These are phyloP conservation scores for Primulina eburnea DNA, from an alignment of 257 asterid species.

Conservation along the genomic window DNA sequence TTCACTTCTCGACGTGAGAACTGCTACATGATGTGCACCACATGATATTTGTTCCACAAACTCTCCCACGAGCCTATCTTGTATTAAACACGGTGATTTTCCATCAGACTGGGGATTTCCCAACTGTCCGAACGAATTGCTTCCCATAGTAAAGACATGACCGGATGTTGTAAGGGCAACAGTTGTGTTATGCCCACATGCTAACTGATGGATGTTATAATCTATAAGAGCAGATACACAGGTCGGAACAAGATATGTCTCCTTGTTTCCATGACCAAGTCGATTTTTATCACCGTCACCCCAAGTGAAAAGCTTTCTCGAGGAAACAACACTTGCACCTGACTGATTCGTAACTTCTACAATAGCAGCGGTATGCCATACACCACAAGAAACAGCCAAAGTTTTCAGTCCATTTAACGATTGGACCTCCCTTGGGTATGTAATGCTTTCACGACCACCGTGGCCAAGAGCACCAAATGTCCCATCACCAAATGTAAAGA, in stretches of 20 bases:
- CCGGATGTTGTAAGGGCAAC: conserved; percentile 78
- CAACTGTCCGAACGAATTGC: conserved; percentile 63
- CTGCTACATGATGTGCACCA: conserved; percentile 76
- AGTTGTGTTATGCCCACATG: conserved; percentile 73
- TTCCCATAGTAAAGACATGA: conserved; percentile 81
- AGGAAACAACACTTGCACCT: conserved; percentile 36
- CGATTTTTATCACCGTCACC: conserved; percentile 85
- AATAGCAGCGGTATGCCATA: conserved; percentile 94
- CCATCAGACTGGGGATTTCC: conserved; percentile 80
- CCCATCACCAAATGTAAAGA: conserved; percentile 91
- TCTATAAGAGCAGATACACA: conserved; percentile 74
- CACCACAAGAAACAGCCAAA: conserved; percentile 74
- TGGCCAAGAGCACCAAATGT: conserved; percentile 87
- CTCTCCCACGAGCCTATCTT: conserved; percentile 82
- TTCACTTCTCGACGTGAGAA: conserved; percentile 76
- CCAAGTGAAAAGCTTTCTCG: conserved; percentile 88
- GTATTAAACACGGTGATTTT: conserved; percentile 65
- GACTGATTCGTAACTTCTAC: conserved; percentile 61
- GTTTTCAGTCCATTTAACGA: conserved; percentile 64
- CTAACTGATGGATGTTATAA: conserved; percentile 74
- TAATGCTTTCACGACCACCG: conserved; percentile 59
- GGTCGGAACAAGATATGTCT: conserved; percentile 66
- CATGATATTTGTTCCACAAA: conserved; percentile 84
- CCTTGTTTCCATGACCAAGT: conserved; percentile 85
- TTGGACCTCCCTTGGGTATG: conserved; percentile 67